Evolutionary conservation across 768 basidiomycete genomes (phyloP).

Genomic region (Mycena galericulata): DNA sequence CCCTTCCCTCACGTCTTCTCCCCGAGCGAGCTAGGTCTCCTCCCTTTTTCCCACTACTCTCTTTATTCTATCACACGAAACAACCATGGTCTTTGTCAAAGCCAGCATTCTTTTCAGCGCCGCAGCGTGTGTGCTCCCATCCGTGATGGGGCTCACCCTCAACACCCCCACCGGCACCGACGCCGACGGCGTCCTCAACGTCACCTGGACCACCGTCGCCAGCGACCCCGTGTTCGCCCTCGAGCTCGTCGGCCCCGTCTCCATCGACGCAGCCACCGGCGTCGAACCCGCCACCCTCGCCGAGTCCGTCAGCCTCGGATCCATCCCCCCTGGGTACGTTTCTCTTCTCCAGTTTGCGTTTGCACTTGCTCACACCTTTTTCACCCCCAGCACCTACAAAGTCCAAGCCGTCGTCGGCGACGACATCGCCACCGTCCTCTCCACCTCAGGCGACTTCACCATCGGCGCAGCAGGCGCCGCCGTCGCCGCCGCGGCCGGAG

Average conservation of each 20-base stretch:
- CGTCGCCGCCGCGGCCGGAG: background rate
- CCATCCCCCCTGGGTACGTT: conserved; percentile 20
- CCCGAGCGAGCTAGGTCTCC: no score
- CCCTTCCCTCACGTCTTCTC: no score
- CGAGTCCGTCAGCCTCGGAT: conserved; percentile 2
- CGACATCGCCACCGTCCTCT: background rate
- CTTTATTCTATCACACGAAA: no score
- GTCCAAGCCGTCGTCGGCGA: background rate
- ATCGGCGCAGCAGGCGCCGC: background rate
- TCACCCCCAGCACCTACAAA: conserved; percentile 8
- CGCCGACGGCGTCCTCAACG: conserved; percentile 1
- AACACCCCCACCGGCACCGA: conserved; percentile 19
- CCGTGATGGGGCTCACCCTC: conserved; percentile 30
- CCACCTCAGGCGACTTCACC: background rate
- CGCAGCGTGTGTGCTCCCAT: conserved; percentile 29
- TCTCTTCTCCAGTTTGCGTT: no score
- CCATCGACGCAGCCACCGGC: conserved; percentile 4
- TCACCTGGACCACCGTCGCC: conserved; percentile 18
- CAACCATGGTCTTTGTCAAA: no score
- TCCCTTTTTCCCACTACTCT: no score
- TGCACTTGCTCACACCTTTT: no score
- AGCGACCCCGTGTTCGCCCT: conserved; percentile 22
- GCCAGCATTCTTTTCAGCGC: no score
- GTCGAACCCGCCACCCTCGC: background rate
- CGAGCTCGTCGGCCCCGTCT: background rate